Conservation (phyloP, 805 yeast genomes). For the Metschnikowia anglica region DNA sequence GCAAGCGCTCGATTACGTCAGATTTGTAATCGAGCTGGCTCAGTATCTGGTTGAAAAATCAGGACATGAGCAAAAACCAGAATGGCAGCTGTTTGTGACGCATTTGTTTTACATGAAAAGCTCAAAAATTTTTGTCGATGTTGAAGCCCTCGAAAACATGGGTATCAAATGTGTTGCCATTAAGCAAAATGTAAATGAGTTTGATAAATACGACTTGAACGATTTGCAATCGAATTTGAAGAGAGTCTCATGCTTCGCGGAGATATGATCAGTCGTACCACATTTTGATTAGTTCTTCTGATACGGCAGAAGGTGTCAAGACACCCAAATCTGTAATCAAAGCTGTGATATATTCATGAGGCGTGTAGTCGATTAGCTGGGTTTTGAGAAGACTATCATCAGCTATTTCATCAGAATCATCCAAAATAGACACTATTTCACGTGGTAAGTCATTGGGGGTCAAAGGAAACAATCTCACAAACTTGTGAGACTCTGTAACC, state of each 20-base stretch:
- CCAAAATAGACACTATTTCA: slow-evolving; percentile 27
- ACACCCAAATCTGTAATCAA: slow-evolving; percentile 95
- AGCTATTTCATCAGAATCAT: slow-evolving; percentile 23
- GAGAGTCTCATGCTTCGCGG: not conserved
- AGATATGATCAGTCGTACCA: slow-evolving; percentile 75
- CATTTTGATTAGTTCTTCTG: slow-evolving; percentile 97
- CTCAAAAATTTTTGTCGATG: slow-evolving; percentile 52
- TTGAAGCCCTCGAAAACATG: slow-evolving; percentile 33
- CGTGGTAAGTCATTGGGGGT: slow-evolving; percentile 87
- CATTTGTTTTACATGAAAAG: slow-evolving; percentile 57
- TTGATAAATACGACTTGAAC: slow-evolving; percentile 39
- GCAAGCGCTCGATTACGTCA: slow-evolving; percentile 57
- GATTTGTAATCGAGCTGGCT: slow-evolving; percentile 55
- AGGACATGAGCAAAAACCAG: slow-evolving; percentile 15
- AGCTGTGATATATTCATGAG: slow-evolving; percentile 93
- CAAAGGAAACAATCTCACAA: slow-evolving; percentile 92
- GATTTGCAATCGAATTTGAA: slow-evolving; percentile 31
- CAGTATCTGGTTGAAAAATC: slow-evolving; percentile 46
- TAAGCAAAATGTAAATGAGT: slow-evolving; percentile 21
- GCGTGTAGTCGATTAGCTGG: slow-evolving; percentile 79
- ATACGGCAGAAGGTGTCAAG: slow-evolving; percentile 93
- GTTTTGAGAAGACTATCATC: slow-evolving; percentile 27
- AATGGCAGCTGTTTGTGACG: slow-evolving; percentile 54
- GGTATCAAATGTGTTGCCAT: slow-evolving; percentile 52
- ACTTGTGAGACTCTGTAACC: slow-evolving; percentile 92